Evolutionary conservation across 441 rosid species (phyloP).

Genomic region (Croton setiger): DNA sequence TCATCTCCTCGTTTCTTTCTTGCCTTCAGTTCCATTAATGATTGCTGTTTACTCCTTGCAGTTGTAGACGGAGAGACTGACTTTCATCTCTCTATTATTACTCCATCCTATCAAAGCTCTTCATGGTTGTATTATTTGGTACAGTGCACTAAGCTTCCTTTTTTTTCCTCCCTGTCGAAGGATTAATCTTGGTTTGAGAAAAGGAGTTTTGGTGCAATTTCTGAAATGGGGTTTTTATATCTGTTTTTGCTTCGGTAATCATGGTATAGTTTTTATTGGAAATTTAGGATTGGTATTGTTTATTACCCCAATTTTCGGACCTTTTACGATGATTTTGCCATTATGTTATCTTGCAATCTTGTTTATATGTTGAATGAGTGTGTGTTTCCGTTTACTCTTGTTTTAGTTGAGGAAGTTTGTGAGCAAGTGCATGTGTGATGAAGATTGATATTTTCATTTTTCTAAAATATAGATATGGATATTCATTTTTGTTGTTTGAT

Average conservation of each 20-base stretch:
- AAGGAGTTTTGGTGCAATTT: too few species aligned
- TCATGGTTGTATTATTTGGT: background rate
- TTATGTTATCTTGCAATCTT: background rate
- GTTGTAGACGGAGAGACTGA: background rate
- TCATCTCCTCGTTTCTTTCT: background rate
- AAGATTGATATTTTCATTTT: background rate
- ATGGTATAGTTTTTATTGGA: background rate
- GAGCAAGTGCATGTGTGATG: background rate
- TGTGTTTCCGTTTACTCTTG: background rate
- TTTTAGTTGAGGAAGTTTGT: background rate
- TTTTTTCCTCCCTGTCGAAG: background rate
- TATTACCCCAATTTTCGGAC: background rate
- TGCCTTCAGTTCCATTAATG: background rate
- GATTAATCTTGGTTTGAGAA: background rate
- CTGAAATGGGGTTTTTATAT: background rate
- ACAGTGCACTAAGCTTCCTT: background rate
- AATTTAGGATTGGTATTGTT: background rate
- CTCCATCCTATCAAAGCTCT: background rate
- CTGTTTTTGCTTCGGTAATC: background rate
- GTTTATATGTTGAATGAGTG: background rate
- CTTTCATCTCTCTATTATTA: background rate
- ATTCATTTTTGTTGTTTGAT: background rate
- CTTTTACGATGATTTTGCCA: background rate
- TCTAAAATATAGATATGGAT: background rate
- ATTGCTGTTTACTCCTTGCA: background rate